Percentiles rank a stretch among this genome's conserved stretches.
Conservation (phyloP, 2,329 filamentous ascomycete genomes). For the Hypoxylon sp. region DNA sequence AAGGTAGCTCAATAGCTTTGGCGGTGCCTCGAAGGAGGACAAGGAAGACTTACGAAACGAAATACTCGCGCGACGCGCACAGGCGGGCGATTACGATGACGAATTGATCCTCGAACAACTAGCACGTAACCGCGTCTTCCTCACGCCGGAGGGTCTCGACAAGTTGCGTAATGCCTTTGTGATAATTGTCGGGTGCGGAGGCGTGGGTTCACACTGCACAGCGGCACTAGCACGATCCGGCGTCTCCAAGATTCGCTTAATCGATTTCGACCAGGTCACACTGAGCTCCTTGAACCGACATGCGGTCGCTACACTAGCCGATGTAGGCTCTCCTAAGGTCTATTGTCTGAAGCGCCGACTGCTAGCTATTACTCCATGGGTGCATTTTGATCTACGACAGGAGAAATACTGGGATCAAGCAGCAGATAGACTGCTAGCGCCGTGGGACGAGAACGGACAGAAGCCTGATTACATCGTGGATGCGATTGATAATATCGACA, state of each 20-base stretch:
- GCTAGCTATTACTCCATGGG: conserved; percentile 92
- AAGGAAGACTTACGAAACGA: conserved; percentile 74
- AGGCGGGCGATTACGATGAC: conserved; percentile 75
- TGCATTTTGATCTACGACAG: conserved; percentile 86
- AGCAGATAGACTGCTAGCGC: conserved; percentile 76
- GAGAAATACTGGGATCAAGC: conserved; percentile 82
- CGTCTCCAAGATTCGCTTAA: conserved; percentile 86
- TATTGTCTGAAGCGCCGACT: conserved; percentile 84
- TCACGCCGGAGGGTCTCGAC: conserved; percentile 83
- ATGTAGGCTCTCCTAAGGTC: conserved; percentile 95
- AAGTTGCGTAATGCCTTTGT: conserved; percentile 87
- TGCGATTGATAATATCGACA: conserved; percentile 98
- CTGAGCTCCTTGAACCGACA: conserved; percentile 96
- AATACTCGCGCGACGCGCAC: conserved; percentile 71
- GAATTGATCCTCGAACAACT: conserved; percentile 95
- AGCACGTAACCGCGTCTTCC: conserved; percentile 91
- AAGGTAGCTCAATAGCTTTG: conserved; percentile 72
- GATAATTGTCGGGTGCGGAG: conserved; percentile 91
- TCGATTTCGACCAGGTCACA: conserved; percentile 98
- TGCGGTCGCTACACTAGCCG: conserved; percentile 91
- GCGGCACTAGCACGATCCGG: conserved; percentile 90
- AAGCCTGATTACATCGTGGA: conserved; percentile 92
- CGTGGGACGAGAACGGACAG: conserved; percentile 73
- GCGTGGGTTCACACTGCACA: conserved; percentile 92
- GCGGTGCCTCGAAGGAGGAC: conserved; percentile 67